These are phyloP conservation scores for Candida namnaoensis DNA, from an alignment of 805 yeast genomes.

Conservation along the genomic window DNA sequence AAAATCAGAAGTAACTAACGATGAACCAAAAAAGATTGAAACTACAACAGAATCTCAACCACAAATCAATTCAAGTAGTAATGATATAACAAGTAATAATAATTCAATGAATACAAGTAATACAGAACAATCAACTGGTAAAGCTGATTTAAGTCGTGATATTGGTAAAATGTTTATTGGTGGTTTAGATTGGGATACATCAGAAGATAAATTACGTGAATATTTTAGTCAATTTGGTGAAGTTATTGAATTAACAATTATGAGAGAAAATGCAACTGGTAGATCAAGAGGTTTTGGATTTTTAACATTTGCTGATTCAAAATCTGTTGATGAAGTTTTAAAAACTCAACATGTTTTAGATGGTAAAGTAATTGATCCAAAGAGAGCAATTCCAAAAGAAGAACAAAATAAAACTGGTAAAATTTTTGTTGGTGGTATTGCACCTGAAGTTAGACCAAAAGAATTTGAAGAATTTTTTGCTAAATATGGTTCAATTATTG, in stretches of 20 bases:
- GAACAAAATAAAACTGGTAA: slow-evolving; percentile 96
- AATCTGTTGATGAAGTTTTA: slow-evolving; percentile 79
- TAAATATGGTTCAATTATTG: slow-evolving; percentile 84
- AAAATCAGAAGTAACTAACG: too few relatives aligned
- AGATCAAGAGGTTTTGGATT: slow-evolving; percentile 94
- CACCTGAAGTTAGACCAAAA: slow-evolving; percentile 84
- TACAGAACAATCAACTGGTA: slow-evolving; percentile 4
- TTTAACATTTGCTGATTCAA: slow-evolving; percentile 74
- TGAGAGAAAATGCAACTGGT: slow-evolving; percentile 85
- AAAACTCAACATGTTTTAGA: slow-evolving; percentile 83
- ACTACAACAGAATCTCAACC: slow-evolving; percentile 1
- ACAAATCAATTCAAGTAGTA: slow-evolving; percentile 1
- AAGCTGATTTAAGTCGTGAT: slow-evolving; percentile 54
- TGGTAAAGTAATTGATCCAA: slow-evolving; percentile 95
- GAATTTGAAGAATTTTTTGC: slow-evolving; percentile 84
- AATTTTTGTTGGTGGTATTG: slow-evolving; percentile 95
- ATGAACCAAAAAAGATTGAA: too few relatives aligned
- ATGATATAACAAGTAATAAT: too few relatives aligned
- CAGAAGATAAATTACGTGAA: slow-evolving; percentile 74
- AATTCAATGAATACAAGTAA: too few relatives aligned
- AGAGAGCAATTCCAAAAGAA: slow-evolving; percentile 94
- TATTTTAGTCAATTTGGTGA: slow-evolving; percentile 88
- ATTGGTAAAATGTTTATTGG: slow-evolving; percentile 93
- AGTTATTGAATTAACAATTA: slow-evolving; percentile 78
- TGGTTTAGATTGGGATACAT: slow-evolving; percentile 96